Percentiles rank a stretch among this genome's conserved stretches.
Conservation (phyloP, 768 basidiomycete genomes). For the Rhodotorula kratochvilovae region DNA sequence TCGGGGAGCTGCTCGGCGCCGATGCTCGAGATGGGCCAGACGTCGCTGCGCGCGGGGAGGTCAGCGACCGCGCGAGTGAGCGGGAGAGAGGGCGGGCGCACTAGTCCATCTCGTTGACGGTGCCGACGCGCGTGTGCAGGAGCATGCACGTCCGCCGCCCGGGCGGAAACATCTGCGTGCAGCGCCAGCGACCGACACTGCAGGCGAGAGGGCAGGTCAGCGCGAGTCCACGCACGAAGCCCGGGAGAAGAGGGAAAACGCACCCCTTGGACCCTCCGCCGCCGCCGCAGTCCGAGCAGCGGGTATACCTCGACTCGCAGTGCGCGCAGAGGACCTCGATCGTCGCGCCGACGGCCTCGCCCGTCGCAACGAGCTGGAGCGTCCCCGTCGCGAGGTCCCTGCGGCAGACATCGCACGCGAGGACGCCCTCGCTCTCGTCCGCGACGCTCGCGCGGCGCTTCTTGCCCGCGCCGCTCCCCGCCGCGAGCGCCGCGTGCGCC, state of each 20-base stretch:
- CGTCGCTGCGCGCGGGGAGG: conserved; percentile 5
- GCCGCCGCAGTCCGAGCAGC: conserved; percentile 43
- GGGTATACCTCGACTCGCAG: conserved; percentile 37
- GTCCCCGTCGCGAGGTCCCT: conserved; percentile 20
- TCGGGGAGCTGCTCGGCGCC: neutral
- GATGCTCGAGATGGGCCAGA: conserved; percentile 14
- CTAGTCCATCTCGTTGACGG: conserved; percentile 36
- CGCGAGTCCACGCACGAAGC: neutral
- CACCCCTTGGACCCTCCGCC: conserved; percentile 41
- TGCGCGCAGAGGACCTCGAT: conserved; percentile 40
- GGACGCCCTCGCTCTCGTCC: conserved; percentile 12
- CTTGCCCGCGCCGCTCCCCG: neutral
- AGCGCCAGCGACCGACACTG: conserved; percentile 42
- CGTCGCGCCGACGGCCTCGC: conserved; percentile 21
- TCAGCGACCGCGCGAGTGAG: no score
- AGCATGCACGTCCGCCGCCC: conserved; percentile 40
- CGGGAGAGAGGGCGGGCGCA: neutral
- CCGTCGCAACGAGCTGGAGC: conserved; percentile 2
- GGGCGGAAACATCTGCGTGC: conserved; percentile 41
- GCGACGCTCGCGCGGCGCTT: conserved; percentile 22
- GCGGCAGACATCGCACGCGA: conserved; percentile 30
- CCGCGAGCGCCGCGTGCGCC: neutral
- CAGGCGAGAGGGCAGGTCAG: neutral
- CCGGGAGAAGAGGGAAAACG: neutral
- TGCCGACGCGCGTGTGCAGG: conserved; percentile 32